Conservation (phyloP, 768 basidiomycete species). For the Clathrus columnatus region DNA sequence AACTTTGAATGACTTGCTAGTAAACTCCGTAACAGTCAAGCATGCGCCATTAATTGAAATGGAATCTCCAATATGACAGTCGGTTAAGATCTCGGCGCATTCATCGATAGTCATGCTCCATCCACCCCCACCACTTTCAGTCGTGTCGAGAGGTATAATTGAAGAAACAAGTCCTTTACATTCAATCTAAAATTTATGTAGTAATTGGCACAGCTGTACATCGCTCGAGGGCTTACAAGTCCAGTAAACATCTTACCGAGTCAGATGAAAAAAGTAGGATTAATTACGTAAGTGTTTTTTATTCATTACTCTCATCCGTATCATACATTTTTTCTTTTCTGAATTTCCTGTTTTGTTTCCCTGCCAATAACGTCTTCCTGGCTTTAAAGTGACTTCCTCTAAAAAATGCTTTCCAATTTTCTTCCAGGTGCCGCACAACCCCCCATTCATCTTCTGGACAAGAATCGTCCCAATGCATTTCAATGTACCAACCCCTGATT, state of each 20-base stretch:
- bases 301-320: neutral
- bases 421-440: constrained; percentile 53
- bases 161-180: constrained; percentile 69
- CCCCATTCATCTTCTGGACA: constrained; percentile 41
- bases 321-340: constrained; percentile 1
- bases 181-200: constrained; percentile 58
- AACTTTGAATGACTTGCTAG: constrained; percentile 82
- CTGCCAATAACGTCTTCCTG: neutral
- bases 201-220: neutral
- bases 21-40: constrained; percentile 69
- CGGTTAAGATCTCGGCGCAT: constrained; percentile 63
- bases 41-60: constrained; percentile 87
- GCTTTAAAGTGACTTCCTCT: constrained; percentile 33
- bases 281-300: too few relatives aligned
- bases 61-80: constrained; percentile 91
- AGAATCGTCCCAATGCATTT: constrained; percentile 42
- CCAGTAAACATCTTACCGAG: constrained; percentile 6
- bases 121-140: constrained; percentile 52
- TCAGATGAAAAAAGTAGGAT: too few relatives aligned
- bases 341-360: neutral
- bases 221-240: constrained; percentile 1
- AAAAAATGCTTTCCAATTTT: constrained; percentile 63
- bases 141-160: constrained; percentile 35
- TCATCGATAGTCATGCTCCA: constrained; percentile 75
- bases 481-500: constrained; percentile 70